These are phyloP conservation scores for Calocybe cyanea DNA, from an alignment of 768 basidiomycete genomes.

Conservation along the genomic window DNA sequence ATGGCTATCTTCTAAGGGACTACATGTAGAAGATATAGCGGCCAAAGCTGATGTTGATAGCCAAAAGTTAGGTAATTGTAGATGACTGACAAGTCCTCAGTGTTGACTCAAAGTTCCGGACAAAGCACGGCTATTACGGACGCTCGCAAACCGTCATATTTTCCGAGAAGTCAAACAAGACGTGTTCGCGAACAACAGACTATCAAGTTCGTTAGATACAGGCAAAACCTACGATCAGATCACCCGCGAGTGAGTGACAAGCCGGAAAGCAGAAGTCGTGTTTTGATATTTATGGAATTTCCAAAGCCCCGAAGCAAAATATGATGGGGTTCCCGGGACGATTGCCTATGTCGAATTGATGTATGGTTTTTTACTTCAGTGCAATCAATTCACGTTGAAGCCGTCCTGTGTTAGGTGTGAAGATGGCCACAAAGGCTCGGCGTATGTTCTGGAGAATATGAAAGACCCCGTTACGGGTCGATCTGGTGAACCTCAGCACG, in stretches of 20 bases:
- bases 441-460: conserved; percentile 24
- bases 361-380: conserved; percentile 12
- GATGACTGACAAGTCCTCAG: conserved; percentile 8
- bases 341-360: conserved; percentile 21
- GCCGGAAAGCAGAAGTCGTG: background rate
- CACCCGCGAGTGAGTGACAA: conserved; percentile 14
- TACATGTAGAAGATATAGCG: conserved; percentile 35
- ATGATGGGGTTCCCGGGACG: conserved; percentile 25
- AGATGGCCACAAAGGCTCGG: conserved; percentile 18
- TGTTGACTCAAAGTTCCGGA: background rate
- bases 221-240: conserved; percentile 25
- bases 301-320: conserved; percentile 23
- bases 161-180: conserved; percentile 33
- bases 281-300: background rate
- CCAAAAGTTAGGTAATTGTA: conserved; percentile 31
- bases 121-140: conserved; percentile 23
- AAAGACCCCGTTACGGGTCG: conserved; percentile 17
- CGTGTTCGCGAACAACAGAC: conserved; percentile 32
- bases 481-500: conserved; percentile 16
- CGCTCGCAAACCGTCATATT: conserved; percentile 30
- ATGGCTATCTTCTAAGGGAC: conserved; percentile 20
- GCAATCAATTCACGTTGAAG: background rate
- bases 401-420: conserved; percentile 16
- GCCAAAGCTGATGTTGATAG: conserved; percentile 25
- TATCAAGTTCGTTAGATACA: conserved; percentile 28